phyloP scores from a whole-genome alignment of 1,284 basidiomycete species.

The Apiotrichum porosum region DNA sequence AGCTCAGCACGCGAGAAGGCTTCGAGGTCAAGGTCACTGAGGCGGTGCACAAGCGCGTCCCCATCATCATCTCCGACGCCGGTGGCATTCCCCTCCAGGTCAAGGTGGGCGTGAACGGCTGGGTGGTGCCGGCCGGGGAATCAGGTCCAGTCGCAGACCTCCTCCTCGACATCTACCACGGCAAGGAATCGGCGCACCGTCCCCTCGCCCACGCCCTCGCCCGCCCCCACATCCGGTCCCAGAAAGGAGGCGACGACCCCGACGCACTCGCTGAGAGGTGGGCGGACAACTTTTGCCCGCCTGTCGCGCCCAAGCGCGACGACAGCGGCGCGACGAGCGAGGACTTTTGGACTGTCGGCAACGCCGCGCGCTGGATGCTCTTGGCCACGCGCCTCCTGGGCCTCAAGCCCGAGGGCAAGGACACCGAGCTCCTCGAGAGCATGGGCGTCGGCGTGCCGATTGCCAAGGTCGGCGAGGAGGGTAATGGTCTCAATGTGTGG shows the following conservation, averaged over 20 bases:
- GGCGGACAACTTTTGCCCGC: slow-evolving; percentile 25
- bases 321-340: slow-evolving; percentile 32
- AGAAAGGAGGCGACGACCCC: slow-evolving; percentile 26
- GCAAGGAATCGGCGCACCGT: slow-evolving; percentile 54
- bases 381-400: slow-evolving; percentile 29
- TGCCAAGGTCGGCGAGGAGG: slow-evolving; percentile 16
- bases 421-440: slow-evolving; percentile 3
- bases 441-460: slow-evolving; percentile 4
- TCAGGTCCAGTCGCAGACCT: slow-evolving; percentile 66
- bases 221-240: slow-evolving; percentile 10
- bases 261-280: slow-evolving; percentile 33
- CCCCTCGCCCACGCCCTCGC: slow-evolving; percentile 13
- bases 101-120: slow-evolving; percentile 74
- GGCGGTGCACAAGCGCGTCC: slow-evolving; percentile 74
- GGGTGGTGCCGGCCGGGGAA: slow-evolving; percentile 67
- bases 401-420: slow-evolving; percentile 6
- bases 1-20: slow-evolving; percentile 57
- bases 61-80: slow-evolving; percentile 70
- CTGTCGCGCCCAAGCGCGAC: slow-evolving; percentile 21
- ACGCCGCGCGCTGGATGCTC: slow-evolving; percentile 42
- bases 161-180: slow-evolving; percentile 67
- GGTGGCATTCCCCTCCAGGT: slow-evolving; percentile 86
- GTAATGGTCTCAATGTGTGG: too few relatives aligned
- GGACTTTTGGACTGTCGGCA: slow-evolving; percentile 48
- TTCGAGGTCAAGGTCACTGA: slow-evolving; percentile 92